These are phyloP conservation scores for Schwanniomyces occidentalis DNA, from an alignment of 805 yeast genomes.

Conservation along the genomic window DNA sequence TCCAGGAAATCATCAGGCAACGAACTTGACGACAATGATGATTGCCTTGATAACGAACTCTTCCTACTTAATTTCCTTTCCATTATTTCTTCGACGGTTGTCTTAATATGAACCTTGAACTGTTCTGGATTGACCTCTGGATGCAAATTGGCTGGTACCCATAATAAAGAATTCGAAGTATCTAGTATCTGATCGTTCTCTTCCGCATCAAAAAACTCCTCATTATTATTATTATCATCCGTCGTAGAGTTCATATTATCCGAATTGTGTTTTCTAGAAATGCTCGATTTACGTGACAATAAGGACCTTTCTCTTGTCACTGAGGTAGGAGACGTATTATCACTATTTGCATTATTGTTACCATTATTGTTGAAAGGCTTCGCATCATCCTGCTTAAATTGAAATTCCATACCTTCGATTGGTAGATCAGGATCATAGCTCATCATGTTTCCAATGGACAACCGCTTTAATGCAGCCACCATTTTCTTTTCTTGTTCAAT, in stretches of 20 bases:
- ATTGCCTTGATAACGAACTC: constrained; percentile 25
- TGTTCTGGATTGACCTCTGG: constrained; percentile 95
- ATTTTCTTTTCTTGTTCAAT: constrained; percentile 73
- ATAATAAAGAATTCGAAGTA: constrained; percentile 54
- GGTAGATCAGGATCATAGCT: constrained; percentile 74
- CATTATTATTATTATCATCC: constrained; percentile 10
- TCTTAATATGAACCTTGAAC: constrained; percentile 64
- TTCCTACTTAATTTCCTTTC: constrained; percentile 34
- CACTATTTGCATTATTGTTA: neutral
- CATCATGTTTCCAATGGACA: constrained; percentile 65
- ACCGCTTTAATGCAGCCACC: constrained; percentile 70
- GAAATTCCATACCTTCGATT: constrained; percentile 29
- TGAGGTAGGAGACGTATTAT: neutral
- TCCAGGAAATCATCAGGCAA: neutral
- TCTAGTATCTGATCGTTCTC: constrained; percentile 18
- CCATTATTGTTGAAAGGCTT: neutral
- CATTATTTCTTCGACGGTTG: constrained; percentile 52
- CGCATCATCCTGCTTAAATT: constrained; percentile 1
- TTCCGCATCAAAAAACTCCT: constrained; percentile 18
- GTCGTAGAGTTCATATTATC: neutral
- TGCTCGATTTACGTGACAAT: neutral
- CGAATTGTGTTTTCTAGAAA: neutral
- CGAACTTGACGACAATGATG: constrained; percentile 18
- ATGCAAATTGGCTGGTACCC: constrained; percentile 96
- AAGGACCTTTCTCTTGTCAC: neutral